These are phyloP conservation scores for Colletotrichum noveboracense DNA, from an alignment of 2,329 filamentous ascomycete genomes.

Conservation along the genomic window DNA sequence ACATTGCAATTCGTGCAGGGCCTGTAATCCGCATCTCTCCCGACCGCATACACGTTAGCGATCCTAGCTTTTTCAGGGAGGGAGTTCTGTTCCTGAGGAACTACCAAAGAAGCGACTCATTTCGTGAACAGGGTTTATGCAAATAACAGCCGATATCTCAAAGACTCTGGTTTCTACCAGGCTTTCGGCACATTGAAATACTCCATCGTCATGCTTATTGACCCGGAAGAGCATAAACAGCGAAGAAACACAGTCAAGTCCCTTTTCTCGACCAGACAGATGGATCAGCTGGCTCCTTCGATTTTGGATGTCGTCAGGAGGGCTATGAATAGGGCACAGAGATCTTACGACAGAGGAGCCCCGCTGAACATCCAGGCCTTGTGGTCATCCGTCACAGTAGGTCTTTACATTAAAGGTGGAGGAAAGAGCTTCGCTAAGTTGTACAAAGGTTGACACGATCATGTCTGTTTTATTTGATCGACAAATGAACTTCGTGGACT, in stretches of 20 bases:
- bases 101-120: neutral
- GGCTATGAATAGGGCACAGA: neutral
- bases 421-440: neutral
- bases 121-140: neutral
- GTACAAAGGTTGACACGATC: neutral
- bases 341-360: neutral
- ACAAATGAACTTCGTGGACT: neutral
- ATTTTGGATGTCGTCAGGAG: neutral
- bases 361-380: neutral
- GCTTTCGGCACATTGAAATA: neutral
- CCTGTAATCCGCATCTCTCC: neutral
- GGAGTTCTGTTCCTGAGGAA: neutral
- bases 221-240: neutral
- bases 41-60: neutral
- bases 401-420: neutral
- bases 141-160: neutral
- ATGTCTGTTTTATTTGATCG: neutral
- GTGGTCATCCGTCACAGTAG: neutral
- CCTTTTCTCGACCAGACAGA: neutral
- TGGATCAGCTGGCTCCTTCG: neutral
- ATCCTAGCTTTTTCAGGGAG: neutral
- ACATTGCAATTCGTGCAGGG: neutral
- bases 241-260: neutral
- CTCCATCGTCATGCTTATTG: slow-evolving; percentile 1
- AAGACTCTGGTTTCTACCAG: neutral